Evolutionary conservation across 164 flowering plant species (phyloP).

Genomic region (Santalum album): DNA sequence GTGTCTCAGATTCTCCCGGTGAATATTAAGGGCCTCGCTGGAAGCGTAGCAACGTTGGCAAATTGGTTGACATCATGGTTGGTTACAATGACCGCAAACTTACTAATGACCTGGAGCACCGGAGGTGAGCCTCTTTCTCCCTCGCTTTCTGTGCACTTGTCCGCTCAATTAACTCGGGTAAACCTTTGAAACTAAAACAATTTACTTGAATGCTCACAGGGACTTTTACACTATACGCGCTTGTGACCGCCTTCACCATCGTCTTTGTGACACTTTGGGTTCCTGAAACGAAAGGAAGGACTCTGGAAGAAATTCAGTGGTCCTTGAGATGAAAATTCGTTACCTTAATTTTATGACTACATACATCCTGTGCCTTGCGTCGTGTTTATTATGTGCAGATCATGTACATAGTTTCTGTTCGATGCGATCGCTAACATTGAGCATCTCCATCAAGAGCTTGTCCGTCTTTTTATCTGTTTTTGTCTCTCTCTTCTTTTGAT

Average conservation of each 20-base stretch:
- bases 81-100: constrained; percentile 58
- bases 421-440: too few relatives aligned
- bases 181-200: neutral
- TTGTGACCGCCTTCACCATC: constrained; percentile 50
- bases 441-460: too few relatives aligned
- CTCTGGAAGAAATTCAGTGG: constrained; percentile 68
- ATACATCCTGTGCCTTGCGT: too few relatives aligned
- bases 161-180: neutral
- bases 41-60: constrained; percentile 51
- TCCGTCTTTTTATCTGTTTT: too few relatives aligned
- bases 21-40: constrained; percentile 60
- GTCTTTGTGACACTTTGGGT: constrained; percentile 57
- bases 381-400: too few relatives aligned
- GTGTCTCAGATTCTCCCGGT: constrained; percentile 55
- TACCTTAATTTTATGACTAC: too few relatives aligned
- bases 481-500: too few relatives aligned
- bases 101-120: constrained; percentile 48
- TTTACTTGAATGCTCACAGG: constrained; percentile 21
- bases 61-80: constrained; percentile 45
- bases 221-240: constrained; percentile 43
- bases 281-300: constrained; percentile 80
- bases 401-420: too few relatives aligned
- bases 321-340: constrained; percentile 55
- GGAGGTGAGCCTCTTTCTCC: constrained; percentile 37
- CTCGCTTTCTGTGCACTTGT: constrained; percentile 4